Evolutionary conservation across 2,329 filamentous ascomycete species (phyloP), one percentile per base, ranked within the genome.

Genomic region (Lasiodiplodia theobromae): DNA sequence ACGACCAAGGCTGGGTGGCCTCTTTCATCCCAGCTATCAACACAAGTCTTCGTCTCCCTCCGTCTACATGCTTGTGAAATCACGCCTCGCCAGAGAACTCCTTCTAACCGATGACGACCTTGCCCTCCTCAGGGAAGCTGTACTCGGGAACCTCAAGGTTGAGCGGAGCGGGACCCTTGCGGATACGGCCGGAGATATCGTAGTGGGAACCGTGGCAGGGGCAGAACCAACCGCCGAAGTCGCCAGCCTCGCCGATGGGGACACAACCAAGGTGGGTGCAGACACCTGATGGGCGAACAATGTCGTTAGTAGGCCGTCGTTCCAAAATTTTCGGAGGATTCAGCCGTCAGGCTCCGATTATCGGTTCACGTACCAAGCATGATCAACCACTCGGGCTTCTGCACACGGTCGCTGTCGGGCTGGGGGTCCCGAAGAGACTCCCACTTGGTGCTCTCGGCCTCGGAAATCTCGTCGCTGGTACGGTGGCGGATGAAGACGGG

Each of bases 131-230:
- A 72, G 93, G 90, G 89, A 99, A 98, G 77, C 92, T 93, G 87
- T 97, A 97, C 78, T 84, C 82, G 74, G 95, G 96, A 74, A 98
- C 90, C 86, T 98, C 96, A 80, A 99, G 90, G 88, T 99, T 99
- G 79, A 99, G 89, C 74, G 96, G 96, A 71, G 96, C 96, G 72
- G 96, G 96, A 74, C 96, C 96, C 89, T 93, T 97, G 87, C 96
- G 91, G 88, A 97, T 93, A 84, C 96, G 94, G 82, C 96, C 96
- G 73, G 94, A 98, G 83, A 99, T 98, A 82, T 99, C 96, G 89
- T 99, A 99, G 88, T 99, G 96, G 76, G 94, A 97, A 83, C 96
- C 96, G 89, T 99, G 96, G 92, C 96, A 99, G 74, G 96, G 96
- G 88, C 96, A 99, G 92, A 99, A 99, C 96, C 96, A 99, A 80